Conservation (phyloP, 2,329 filamentous ascomycete genomes). For the Simplicillium sp. region DNA sequence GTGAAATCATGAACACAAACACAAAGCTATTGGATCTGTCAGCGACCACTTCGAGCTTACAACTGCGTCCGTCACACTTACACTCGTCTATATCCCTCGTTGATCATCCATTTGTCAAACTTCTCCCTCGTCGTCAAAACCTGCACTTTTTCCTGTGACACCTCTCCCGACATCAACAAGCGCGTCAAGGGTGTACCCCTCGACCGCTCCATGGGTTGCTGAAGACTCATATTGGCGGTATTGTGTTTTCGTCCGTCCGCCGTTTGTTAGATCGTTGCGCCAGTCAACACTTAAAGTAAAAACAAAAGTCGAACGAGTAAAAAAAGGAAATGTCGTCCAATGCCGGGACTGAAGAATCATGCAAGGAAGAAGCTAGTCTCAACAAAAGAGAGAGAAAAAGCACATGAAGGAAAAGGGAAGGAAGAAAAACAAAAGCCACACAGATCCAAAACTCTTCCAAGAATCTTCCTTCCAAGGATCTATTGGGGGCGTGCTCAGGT, state of each 20-base stretch:
- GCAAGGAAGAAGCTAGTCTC: conserved; percentile 3
- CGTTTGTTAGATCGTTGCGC: no score
- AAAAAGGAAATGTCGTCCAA: neutral
- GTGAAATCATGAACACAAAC: conserved; percentile 62
- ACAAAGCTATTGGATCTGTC: conserved; percentile 50
- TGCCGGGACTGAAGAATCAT: no score
- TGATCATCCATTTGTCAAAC: conserved; percentile 83
- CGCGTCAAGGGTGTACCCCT: conserved; percentile 60
- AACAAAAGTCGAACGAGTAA: neutral
- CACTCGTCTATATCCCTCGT: conserved; percentile 75
- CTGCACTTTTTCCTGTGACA: conserved; percentile 53
- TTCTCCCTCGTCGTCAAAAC: conserved; percentile 60
- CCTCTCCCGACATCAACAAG: neutral
- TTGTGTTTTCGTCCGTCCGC: no score
- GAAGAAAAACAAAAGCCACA: neutral
- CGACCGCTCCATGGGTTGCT: conserved; percentile 53
- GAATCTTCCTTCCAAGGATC: neutral
- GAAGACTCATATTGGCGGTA: no score
- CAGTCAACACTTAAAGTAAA: no score
- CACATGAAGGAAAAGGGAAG: neutral
- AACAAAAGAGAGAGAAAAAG: conserved; percentile 8
- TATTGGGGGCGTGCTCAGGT: no score
- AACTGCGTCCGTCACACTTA: conserved; percentile 36
- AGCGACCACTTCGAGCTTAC: conserved; percentile 2
- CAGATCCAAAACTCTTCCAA: neutral